Percentiles rank a stretch among this genome's conserved stretches.
Evolutionary conservation across 768 basidiomycete species (phyloP).

Genomic region (Omphalotus guepiniiformis): DNA sequence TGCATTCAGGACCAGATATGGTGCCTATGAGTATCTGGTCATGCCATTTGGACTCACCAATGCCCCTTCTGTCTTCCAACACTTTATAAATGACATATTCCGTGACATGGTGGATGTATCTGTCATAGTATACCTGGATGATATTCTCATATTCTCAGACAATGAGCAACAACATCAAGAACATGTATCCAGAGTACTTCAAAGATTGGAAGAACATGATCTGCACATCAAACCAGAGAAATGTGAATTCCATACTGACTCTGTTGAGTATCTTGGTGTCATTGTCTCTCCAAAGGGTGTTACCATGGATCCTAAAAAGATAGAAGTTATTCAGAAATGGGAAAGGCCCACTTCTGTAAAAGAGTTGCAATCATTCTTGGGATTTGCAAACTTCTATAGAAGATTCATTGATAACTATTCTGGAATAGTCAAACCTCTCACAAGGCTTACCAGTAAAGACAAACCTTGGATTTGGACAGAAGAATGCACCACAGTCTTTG

Average conservation of each 20-base stretch:
- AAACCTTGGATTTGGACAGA: background rate
- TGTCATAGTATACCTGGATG: slow-evolving; percentile 29
- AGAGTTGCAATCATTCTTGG: too few species aligned
- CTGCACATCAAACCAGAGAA: too few species aligned
- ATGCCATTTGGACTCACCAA: slow-evolving; percentile 39
- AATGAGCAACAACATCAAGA: slow-evolving; percentile 10
- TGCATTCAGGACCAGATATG: slow-evolving; percentile 32
- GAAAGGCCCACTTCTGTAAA: too few species aligned
- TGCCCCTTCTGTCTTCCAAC: slow-evolving; percentile 24
- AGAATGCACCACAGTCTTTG: slow-evolving; percentile 7
- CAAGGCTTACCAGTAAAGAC: background rate
- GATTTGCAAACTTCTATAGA: too few species aligned
- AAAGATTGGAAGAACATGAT: slow-evolving; percentile 15
- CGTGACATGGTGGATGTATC: slow-evolving; percentile 19
- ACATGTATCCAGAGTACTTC: slow-evolving; percentile 15
- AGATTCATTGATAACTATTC: too few species aligned
- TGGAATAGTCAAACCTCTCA: background rate
- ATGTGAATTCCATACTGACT: too few species aligned
- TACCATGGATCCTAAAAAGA: too few species aligned
- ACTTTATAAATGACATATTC: slow-evolving; percentile 33
- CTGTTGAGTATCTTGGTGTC: too few species aligned
- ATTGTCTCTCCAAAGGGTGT: too few species aligned
- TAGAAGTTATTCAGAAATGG: too few species aligned
- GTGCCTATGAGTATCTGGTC: slow-evolving; percentile 36
- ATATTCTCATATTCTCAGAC: slow-evolving; percentile 23